Conservation (phyloP, 2,329 filamentous ascomycete species). For the Exutisphaerella laricina region DNA sequence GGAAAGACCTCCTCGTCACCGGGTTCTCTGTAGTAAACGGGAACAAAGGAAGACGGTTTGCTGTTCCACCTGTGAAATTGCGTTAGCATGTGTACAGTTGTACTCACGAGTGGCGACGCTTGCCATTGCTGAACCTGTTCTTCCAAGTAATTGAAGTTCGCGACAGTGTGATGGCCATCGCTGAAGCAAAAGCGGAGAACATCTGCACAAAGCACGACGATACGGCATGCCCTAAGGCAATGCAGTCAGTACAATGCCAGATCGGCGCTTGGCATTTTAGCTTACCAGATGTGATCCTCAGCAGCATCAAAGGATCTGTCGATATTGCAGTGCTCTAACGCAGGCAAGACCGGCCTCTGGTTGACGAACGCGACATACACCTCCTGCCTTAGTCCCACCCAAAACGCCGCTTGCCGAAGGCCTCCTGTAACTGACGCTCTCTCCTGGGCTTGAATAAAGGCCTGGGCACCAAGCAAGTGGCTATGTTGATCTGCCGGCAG, state of each 20-base stretch:
- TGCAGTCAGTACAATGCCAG: slow-evolving; percentile 3
- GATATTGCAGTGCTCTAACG: slow-evolving; percentile 47
- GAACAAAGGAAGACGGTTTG: slow-evolving; percentile 50
- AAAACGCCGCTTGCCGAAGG: slow-evolving; percentile 48
- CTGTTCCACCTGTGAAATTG: slow-evolving; percentile 41
- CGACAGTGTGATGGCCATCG: slow-evolving; percentile 31
- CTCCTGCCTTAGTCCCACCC: slow-evolving; percentile 54
- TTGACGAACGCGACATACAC: slow-evolving; percentile 49
- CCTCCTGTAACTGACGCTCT: slow-evolving; percentile 32
- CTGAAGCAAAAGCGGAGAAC: slow-evolving; percentile 60
- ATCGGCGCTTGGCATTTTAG: background rate
- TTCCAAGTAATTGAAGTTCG: slow-evolving; percentile 43
- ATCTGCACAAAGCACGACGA: slow-evolving; percentile 58
- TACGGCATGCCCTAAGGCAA: slow-evolving; percentile 50
- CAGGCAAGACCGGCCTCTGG: slow-evolving; percentile 46
- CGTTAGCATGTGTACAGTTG: background rate
- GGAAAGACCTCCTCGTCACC: slow-evolving; percentile 47
- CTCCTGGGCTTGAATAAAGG: slow-evolving; percentile 33
- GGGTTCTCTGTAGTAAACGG: slow-evolving; percentile 46
- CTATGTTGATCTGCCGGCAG: slow-evolving; percentile 21
- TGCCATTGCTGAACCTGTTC: slow-evolving; percentile 35
- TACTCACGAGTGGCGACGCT: background rate
- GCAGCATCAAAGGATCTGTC: slow-evolving; percentile 47
- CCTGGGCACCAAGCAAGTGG: slow-evolving; percentile 32
- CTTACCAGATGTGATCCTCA: slow-evolving; percentile 47